Percentiles rank a stretch among this genome's conserved stretches.
These are phyloP conservation scores for Myxozyma neotropica DNA, from an alignment of 805 yeast genomes.

Conservation along the genomic window DNA sequence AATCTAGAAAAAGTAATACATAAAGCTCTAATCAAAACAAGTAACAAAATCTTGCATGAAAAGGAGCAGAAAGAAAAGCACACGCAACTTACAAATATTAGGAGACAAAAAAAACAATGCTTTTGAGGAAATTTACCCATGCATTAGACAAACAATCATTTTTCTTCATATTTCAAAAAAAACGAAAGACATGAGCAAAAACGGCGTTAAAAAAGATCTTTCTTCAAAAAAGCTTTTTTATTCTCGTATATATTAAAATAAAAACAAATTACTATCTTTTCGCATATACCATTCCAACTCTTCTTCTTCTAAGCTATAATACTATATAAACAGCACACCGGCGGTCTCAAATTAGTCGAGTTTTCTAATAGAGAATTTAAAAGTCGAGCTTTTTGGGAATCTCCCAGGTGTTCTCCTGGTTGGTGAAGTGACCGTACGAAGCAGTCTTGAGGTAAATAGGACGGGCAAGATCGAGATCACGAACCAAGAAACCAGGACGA, in stretches of 20 bases:
- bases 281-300: not conserved
- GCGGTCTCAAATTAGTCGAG: not conserved
- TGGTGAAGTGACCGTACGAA: conserved; percentile 98
- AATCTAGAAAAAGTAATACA: too few species aligned
- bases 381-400: conserved; percentile 64
- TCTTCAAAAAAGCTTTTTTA: too few species aligned
- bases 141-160: not conserved
- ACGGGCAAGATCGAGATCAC: conserved; percentile 94
- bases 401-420: conserved; percentile 99
- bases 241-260: not conserved
- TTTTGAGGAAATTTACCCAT: too few species aligned
- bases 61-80: too few species aligned
- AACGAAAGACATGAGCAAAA: not conserved
- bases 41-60: too few species aligned
- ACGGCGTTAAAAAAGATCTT: too few species aligned
- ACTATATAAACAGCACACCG: not conserved
- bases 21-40: too few species aligned
- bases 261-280: not conserved
- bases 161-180: not conserved
- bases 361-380: conserved; percentile 33
- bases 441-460: conserved; percentile 99
- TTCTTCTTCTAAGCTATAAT: not conserved
- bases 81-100: too few species aligned
- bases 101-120: too few species aligned
- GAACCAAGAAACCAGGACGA: conserved; percentile 99